phyloP scores from a whole-genome alignment of 441 rosid genomes.

The Lepidium campestre region DNA sequence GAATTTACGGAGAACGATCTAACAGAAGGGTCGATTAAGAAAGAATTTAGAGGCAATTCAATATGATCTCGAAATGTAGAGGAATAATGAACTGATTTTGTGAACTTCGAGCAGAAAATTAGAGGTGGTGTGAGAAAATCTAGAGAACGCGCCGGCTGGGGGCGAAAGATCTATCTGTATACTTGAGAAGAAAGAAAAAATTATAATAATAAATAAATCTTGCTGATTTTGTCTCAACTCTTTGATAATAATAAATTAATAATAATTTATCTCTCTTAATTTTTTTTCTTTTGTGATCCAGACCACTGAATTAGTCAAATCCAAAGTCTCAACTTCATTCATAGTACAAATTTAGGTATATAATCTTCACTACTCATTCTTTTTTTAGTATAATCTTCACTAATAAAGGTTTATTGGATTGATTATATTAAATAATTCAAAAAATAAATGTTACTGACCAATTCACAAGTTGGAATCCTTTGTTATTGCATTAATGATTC shows the following conservation, averaged over 20 bases:
- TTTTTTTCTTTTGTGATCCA: neutral
- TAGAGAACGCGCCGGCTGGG: neutral
- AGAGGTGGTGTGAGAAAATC: neutral
- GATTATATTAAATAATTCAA: neutral
- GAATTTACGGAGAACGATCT: neutral
- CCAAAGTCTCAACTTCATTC: neutral
- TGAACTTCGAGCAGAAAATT: neutral
- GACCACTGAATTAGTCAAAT: neutral
- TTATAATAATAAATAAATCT: neutral
- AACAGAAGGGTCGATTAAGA: neutral
- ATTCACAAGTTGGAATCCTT: too few species aligned
- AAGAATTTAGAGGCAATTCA: neutral
- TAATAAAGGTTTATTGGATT: neutral
- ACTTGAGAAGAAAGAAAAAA: neutral
- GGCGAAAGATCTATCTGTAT: constrained; percentile 5
- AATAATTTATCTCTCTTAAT: neutral
- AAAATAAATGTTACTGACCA: too few species aligned
- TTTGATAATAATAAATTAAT: too few species aligned
- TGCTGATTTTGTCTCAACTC: constrained; percentile 11
- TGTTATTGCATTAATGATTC: too few species aligned
- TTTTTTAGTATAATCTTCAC: too few species aligned
- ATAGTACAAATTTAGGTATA: neutral
- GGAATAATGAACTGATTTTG: neutral
- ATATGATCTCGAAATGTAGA: neutral
- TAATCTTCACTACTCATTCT: neutral